Conservation (phyloP, 768 basidiomycete genomes). For the Naganishia onofrii region DNA sequence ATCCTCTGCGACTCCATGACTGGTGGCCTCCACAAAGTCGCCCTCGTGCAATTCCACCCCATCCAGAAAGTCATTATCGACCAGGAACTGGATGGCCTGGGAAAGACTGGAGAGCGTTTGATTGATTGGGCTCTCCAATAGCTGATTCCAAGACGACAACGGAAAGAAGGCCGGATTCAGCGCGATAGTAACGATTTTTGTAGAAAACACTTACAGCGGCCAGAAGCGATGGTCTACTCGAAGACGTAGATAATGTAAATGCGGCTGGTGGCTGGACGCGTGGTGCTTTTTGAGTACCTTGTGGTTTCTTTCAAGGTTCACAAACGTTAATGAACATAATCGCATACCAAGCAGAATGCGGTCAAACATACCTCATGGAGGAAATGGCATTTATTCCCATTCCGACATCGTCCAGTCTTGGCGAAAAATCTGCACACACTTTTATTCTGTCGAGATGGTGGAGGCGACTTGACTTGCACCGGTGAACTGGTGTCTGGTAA, state of each 20-base stretch:
- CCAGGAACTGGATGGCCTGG: constrained; percentile 84
- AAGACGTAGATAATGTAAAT: constrained; percentile 34
- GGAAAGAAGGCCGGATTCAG: constrained; percentile 7
- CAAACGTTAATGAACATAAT: no score
- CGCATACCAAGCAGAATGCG: no score
- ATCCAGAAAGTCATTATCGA: constrained; percentile 80
- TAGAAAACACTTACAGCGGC: constrained; percentile 64
- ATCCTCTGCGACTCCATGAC: neutral
- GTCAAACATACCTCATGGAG: constrained; percentile 34
- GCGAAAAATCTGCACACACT: constrained; percentile 41
- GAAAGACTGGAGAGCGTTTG: constrained; percentile 86
- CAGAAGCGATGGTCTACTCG: constrained; percentile 64
- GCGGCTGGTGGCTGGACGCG: constrained; percentile 7
- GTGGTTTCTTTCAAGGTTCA: neutral
- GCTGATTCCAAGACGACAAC: constrained; percentile 54
- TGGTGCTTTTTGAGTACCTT: neutral
- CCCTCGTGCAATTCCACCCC: constrained; percentile 79
- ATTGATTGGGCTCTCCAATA: constrained; percentile 79
- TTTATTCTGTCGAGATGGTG: constrained; percentile 15
- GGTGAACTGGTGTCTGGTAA: neutral
- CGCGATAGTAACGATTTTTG: neutral
- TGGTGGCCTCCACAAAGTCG: constrained; percentile 57
- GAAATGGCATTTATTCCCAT: constrained; percentile 44
- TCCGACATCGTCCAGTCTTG: constrained; percentile 39
- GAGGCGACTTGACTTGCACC: neutral